Base-by-base conservation (phyloP, 345 rosid genomes). In the Eutrema yunnanense region DNA sequence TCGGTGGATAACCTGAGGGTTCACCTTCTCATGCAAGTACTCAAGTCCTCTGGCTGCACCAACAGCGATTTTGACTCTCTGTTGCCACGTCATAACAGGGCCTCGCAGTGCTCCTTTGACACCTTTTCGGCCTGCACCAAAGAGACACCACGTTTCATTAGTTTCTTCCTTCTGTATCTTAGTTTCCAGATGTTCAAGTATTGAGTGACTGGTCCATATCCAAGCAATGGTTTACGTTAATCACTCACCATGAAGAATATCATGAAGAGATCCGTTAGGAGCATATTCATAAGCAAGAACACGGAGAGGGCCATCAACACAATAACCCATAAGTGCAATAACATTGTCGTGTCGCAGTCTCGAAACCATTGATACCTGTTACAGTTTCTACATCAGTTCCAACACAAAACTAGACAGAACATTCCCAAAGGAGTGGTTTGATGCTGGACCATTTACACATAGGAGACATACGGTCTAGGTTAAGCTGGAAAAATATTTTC, bases 31-130 rank as follows among this genome's bases (percentile, higher is more conserved):
- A 76, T 94, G 98, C 80, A 94, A 80, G 74, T 94, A 94, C 76
- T 91, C 98, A 49, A 94, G 98, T 47, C 98, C 98, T 76, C 81
- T 86, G 8, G 97, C 95, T 69, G 92, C 96, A 58, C 91, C 90
- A 60, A 88, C 90, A 60, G 98, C 98, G 71, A 91, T 89, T 80
- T 91, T 91, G 33, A 88, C 96, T 78, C 97, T 86, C 75, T 89
- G 92, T n/a, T 81, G 82, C 98, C 98, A 94, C 47, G 95, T 82
- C 74, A 94, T 83, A 49, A 89, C 84, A 27, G 89, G 82, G 82
- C 97, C 95, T 46, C 90, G 86, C 64, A 82, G 86, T 46, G 97
- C 95, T 62, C 97, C 97, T 84, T 88, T 91, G 12, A 84, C 86
- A 47, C 97, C 97, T 86, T 94, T 94, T 78, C 83, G 83, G 42